Base-by-base conservation (phyloP, 306 rosid species). In the Lotus japonicus region DNA sequence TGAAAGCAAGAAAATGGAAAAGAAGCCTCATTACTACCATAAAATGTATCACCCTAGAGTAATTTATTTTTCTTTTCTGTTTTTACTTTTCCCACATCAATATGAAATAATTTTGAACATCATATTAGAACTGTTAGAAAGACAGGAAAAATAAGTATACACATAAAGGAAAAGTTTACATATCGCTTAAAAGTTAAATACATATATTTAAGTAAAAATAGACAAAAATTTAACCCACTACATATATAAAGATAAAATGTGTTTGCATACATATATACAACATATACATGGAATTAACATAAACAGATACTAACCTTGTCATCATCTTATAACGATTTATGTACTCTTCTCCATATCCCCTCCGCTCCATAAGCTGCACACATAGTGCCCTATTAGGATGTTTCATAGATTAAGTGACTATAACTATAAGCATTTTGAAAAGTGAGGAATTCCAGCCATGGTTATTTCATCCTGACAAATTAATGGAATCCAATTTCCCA, bases 331-430 rank as follows among this genome's bases (percentile, higher is more conserved):
- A 94, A 59, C 95, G 95, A 63, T 80, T 85, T 41, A 90, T 83
- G 77, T 94, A 94, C 81, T 90, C 99, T 68, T 84, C 85, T 71
- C 89, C 96, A 67, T 84, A 94, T 52, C 99, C 99, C 43, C 95
- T 81, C 62, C 94, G 81, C 83, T 85, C 89, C 96, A 94, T 94
- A 70, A 94, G 95, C 97, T 94, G 94, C 74, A 76, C 68, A 71
- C 10, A 69, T 18, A 64, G 19, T 17, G 41, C 45, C 59, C 68
- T 58, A 58, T 68, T 72, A 80, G 78, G 43, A 70, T 43, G 54
- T 66, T 55, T 72, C 52, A 56, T 57, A 65, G 59, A 73, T 70
- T 56, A 64, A 66, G 77, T 42, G 16, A 39, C 23, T 2, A 79
- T 42, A 15, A 39, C 23, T 2, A 19, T 48, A 53, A 26, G 10